These are phyloP conservation scores for Candida smagusa DNA, from an alignment of 1,139 yeast species.

Conservation along the genomic window DNA sequence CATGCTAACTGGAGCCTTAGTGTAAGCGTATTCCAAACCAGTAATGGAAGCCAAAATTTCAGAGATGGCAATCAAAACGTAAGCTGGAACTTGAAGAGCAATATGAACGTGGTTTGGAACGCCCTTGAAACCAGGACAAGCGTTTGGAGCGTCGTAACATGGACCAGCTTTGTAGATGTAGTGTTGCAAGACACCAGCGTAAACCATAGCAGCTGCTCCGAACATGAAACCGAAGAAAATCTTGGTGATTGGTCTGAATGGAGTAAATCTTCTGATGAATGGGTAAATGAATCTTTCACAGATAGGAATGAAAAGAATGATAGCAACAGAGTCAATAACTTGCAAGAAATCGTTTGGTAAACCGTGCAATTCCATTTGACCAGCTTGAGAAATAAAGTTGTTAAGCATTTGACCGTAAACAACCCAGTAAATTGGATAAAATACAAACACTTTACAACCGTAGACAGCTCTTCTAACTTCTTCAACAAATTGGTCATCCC, in stretches of 20 bases:
- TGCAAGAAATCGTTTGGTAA: constrained; percentile 67
- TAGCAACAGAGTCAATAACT: constrained; percentile 58
- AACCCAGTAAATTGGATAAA: constrained; percentile 66
- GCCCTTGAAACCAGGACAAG: constrained; percentile 25
- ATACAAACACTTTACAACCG: constrained; percentile 63
- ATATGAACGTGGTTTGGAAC: constrained; percentile 56
- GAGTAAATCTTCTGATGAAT: constrained; percentile 49
- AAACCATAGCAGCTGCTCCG: constrained; percentile 67
- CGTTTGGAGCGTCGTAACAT: constrained; percentile 62
- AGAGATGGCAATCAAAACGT: constrained; percentile 56
- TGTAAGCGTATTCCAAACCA: constrained; percentile 67
- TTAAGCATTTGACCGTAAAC: constrained; percentile 66
- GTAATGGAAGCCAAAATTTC: constrained; percentile 67
- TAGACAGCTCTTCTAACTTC: constrained; percentile 55
- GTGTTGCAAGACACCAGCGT: constrained; percentile 80
- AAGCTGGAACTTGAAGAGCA: constrained; percentile 64
- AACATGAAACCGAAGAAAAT: constrained; percentile 74
- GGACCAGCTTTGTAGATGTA: constrained; percentile 72
- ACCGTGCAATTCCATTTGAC: constrained; percentile 59
- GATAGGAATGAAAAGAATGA: constrained; percentile 61
- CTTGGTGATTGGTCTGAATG: constrained; percentile 67
- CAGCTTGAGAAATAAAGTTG: constrained; percentile 65
- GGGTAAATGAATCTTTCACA: constrained; percentile 56
- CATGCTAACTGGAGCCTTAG: constrained; percentile 66
- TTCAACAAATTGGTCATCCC: constrained; percentile 62